Evolutionary conservation across 768 basidiomycete species (phyloP).

Genomic region (Suillus subaureus): DNA sequence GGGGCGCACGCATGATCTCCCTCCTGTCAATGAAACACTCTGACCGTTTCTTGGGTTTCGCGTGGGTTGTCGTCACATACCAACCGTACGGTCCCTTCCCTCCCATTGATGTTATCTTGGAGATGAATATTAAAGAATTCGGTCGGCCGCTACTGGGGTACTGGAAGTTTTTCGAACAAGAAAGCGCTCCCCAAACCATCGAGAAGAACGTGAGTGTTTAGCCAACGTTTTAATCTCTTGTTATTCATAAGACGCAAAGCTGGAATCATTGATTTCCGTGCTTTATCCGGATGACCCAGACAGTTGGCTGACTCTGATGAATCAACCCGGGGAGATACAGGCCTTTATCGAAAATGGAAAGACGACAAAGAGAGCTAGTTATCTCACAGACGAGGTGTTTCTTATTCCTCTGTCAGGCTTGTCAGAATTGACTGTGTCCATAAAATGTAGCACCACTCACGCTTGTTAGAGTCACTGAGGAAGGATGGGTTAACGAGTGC

Average conservation of each 20-base stretch:
- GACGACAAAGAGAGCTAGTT: constrained; percentile 29
- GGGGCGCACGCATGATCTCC: constrained; percentile 39
- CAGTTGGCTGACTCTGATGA: constrained; percentile 38
- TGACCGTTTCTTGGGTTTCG: constrained; percentile 43
- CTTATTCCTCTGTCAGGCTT: background rate
- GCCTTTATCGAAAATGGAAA: constrained; percentile 27
- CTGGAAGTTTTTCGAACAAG: constrained; percentile 39
- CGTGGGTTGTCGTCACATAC: constrained; percentile 39
- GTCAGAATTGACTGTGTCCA: constrained; percentile 6
- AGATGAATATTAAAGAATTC: constrained; percentile 26
- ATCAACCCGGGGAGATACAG: constrained; percentile 37
- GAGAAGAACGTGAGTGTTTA: constrained; percentile 35
- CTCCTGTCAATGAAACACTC: constrained; percentile 41
- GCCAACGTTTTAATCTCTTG: background rate
- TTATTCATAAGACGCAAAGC: constrained; percentile 21
- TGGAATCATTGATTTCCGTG: constrained; percentile 42
- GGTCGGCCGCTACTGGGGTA: constrained; percentile 46
- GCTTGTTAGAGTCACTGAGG: constrained; percentile 28
- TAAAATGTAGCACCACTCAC: constrained; percentile 29
- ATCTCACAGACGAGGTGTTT: constrained; percentile 33
- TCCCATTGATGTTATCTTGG: constrained; percentile 29
- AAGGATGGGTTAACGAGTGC: constrained; percentile 36
- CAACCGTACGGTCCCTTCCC: constrained; percentile 27
- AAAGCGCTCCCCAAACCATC: constrained; percentile 34
- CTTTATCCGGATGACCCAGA: constrained; percentile 36